Base-by-base conservation (phyloP, 495 filamentous ascomycete genomes). In the Cenococcum geophilum region DNA sequence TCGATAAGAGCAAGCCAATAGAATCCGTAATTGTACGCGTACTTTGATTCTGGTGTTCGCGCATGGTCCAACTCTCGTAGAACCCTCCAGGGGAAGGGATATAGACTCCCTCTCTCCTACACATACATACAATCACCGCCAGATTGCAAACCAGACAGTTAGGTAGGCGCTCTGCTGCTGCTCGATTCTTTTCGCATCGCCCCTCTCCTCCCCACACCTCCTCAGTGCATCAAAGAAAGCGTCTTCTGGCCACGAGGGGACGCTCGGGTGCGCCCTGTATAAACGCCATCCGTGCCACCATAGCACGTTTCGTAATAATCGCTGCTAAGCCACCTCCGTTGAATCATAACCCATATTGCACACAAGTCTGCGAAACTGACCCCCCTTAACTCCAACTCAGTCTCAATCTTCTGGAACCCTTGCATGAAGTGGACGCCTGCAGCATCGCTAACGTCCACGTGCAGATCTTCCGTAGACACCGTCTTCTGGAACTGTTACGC, bases 401-500 rank as follows among this genome's bases (percentile, higher is more conserved):
- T 6, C 8, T 8, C 18, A 45, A 14, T 18, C 12, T 14, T 16
- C 40, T 45, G 40, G 40, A 14, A 16, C 3, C 12, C 11, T 45
- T 45, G 40, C 40, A 45, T 45, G 40, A 45, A 32, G 27, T 32
- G 3, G 27, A 6, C 27, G 27, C 27, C 27, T 32, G 40, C 12
- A 45, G 12, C 40, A 45, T 18, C 40, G 18, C 40, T 14, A 45
- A 45, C 40, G 40, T 14, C 40, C 40, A 45, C 12, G 40, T 47
- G 62, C 62, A 57, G 50, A 34, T 18, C 42, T 62, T 51, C 56
- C 37, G 57, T 56, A 54, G 56, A 59, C 57, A 47, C 27, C 43
- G 1, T 47, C 48, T 34, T 34, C 20, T 22, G 20, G 49, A 16
- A 45, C 37, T 36, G 14, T 45, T 45, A 14, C 40, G 12, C 40